Percentiles rank a stretch among this genome's conserved stretches.
These are phyloP conservation scores for Trichosporon sp. DNA, from an alignment of 1,284 basidiomycete species.

Conservation along the genomic window DNA sequence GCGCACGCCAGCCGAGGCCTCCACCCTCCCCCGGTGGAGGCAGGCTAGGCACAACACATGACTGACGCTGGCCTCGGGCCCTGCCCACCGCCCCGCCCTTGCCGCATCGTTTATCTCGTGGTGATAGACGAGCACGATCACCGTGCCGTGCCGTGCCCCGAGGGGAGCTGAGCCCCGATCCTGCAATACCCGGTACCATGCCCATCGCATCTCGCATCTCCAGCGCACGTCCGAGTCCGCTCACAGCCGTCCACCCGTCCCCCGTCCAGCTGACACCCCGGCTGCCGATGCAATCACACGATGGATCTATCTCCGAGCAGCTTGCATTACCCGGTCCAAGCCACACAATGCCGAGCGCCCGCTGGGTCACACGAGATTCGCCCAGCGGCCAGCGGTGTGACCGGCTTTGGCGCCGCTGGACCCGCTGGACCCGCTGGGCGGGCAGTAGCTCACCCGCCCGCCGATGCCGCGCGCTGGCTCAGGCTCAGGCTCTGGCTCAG, in stretches of 20 bases:
- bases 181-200: not conserved
- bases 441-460: not conserved
- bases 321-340: not conserved
- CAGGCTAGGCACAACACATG: conserved; percentile 1
- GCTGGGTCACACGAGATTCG: not conserved
- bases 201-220: not conserved
- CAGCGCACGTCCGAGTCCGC: not conserved
- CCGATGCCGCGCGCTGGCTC: not conserved
- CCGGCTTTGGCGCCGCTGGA: not conserved
- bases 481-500: not conserved
- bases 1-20: not conserved
- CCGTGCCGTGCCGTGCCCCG: not conserved
- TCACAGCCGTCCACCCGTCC: not conserved
- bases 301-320: not conserved
- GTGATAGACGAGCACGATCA: conserved; percentile 2
- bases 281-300: not conserved
- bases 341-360: not conserved
- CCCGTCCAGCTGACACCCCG: not conserved
- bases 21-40: not conserved
- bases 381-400: not conserved
- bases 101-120: not conserved
- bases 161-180: not conserved
- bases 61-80: not conserved
- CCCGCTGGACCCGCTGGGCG: no score
- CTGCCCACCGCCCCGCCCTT: not conserved